These are phyloP conservation scores for Phytomonas serpens DNA, from an alignment of 208 protist species.

Conservation along the genomic window DNA sequence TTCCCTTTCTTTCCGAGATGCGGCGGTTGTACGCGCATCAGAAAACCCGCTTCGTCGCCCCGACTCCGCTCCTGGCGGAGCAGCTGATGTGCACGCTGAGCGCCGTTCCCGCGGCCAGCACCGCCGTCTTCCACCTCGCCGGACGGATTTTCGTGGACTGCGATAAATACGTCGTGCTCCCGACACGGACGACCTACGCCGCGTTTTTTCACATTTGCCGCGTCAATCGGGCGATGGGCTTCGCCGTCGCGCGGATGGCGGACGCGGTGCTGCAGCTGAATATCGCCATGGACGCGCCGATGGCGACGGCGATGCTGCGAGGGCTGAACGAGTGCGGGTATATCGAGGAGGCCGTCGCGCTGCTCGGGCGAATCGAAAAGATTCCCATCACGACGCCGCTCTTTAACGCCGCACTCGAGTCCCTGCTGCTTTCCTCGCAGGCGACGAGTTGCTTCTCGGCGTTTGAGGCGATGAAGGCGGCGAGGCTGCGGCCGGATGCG, in stretches of 20 bases:
- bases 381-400: slow-evolving; percentile 65
- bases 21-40: slow-evolving; percentile 58
- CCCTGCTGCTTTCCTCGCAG: slow-evolving; percentile 61
- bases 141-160: slow-evolving; percentile 71
- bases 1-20: slow-evolving; percentile 66
- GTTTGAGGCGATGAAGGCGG: slow-evolving; percentile 33
- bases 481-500: slow-evolving; percentile 28
- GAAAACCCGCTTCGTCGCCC: slow-evolving; percentile 49
- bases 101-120: slow-evolving; percentile 23
- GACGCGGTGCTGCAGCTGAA: slow-evolving; percentile 60
- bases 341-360: slow-evolving; percentile 66
- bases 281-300: slow-evolving; percentile 58
- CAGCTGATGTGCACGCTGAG: slow-evolving; percentile 66
- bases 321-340: slow-evolving; percentile 73
- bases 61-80: slow-evolving; percentile 63
- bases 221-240: slow-evolving; percentile 59
- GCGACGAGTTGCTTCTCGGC: slow-evolving; percentile 61
- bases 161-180: slow-evolving; percentile 68
- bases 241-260: slow-evolving; percentile 53
- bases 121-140: slow-evolving; percentile 44
- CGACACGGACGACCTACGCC: slow-evolving; percentile 75
- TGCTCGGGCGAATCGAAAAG: slow-evolving; percentile 53
- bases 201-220: slow-evolving; percentile 74
- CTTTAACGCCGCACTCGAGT: slow-evolving; percentile 76
- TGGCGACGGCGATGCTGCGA: slow-evolving; percentile 64